phyloP scores from a whole-genome alignment of 345 rosid genomes.

The Aquilaria malaccensis region DNA sequence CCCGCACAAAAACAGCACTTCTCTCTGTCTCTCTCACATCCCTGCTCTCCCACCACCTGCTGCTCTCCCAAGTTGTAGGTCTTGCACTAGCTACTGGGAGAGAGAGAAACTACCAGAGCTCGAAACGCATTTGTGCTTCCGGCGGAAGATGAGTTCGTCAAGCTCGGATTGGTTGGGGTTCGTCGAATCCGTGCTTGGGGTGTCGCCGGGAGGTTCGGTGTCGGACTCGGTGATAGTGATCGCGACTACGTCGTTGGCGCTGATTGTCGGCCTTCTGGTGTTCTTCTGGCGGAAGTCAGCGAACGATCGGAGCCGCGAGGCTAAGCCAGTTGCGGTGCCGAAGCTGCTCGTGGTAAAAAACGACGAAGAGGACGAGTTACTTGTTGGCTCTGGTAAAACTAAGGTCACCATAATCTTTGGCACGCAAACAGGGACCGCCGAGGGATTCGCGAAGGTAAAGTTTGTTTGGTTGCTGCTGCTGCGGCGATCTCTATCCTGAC shows the following conservation, averaged over 20 bases:
- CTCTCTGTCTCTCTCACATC: no score
- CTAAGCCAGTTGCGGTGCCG: conserved; percentile 41
- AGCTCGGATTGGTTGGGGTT: conserved; percentile 38
- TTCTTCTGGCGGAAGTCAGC: conserved; percentile 49
- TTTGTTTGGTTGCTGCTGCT: conserved; percentile 17
- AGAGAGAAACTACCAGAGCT: neutral
- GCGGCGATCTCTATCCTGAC: conserved; percentile 77
- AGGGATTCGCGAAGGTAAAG: conserved; percentile 89
- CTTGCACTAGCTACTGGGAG: neutral
- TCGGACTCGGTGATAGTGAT: conserved; percentile 44
- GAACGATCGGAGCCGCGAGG: conserved; percentile 37
- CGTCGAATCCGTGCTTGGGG: conserved; percentile 41
- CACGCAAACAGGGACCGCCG: conserved; percentile 95
- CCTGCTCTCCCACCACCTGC: no score
- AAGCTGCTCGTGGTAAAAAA: conserved; percentile 34
- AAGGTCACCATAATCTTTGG: conserved; percentile 84
- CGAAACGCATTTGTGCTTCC: neutral
- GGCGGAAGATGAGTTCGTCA: conserved; percentile 23
- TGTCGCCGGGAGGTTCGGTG: conserved; percentile 28
- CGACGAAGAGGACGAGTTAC: conserved; percentile 41
- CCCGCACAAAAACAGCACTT: no score
- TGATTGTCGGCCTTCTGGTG: conserved; percentile 40
- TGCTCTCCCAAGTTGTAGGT: no score
- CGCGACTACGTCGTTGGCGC: conserved; percentile 53
- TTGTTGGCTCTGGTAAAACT: conserved; percentile 44